Evolutionary conservation across 176 grass and related monocot genomes (phyloP).

Genomic region (maize (Zea mays)): DNA sequence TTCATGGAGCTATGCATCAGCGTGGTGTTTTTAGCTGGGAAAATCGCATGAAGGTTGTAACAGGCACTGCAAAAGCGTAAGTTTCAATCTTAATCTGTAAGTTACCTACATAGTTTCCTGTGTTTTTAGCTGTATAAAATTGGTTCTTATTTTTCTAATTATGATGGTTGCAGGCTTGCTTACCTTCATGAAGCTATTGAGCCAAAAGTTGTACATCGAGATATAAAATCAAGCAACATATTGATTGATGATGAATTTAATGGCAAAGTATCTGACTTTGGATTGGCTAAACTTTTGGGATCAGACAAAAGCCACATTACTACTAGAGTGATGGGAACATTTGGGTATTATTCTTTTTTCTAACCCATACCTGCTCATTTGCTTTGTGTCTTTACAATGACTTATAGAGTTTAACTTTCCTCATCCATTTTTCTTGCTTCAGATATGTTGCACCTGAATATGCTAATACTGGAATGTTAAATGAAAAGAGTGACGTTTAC

Average conservation of each 20-base stretch:
- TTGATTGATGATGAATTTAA: slow-evolving; percentile 97
- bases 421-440: slow-evolving; percentile 38
- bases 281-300: slow-evolving; percentile 92
- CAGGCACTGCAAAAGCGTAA: slow-evolving; percentile 97
- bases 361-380: not conserved
- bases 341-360: slow-evolving; percentile 54
- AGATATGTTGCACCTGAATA: slow-evolving; percentile 99
- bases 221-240: slow-evolving; percentile 99
- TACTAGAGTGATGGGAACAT: slow-evolving; percentile 99
- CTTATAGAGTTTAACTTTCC: not conserved
- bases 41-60: slow-evolving; percentile 91
- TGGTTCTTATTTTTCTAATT: slow-evolving; percentile 20
- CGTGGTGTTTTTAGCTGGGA: slow-evolving; percentile 84
- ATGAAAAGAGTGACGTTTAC: slow-evolving; percentile 99
- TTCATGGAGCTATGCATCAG: slow-evolving; percentile 90
- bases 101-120: not conserved
- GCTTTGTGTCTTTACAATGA: slow-evolving; percentile 1
- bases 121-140: not conserved
- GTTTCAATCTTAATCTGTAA: slow-evolving; percentile 29
- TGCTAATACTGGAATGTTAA: slow-evolving; percentile 94
- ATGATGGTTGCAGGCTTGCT: slow-evolving; percentile 68
- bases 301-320: slow-evolving; percentile 95
- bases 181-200: slow-evolving; percentile 99
- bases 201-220: slow-evolving; percentile 96
- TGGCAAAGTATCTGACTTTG: slow-evolving; percentile 93